Base-by-base conservation (phyloP, 192 early-diverging fungal genomes). In the Thamnidium elegans region DNA sequence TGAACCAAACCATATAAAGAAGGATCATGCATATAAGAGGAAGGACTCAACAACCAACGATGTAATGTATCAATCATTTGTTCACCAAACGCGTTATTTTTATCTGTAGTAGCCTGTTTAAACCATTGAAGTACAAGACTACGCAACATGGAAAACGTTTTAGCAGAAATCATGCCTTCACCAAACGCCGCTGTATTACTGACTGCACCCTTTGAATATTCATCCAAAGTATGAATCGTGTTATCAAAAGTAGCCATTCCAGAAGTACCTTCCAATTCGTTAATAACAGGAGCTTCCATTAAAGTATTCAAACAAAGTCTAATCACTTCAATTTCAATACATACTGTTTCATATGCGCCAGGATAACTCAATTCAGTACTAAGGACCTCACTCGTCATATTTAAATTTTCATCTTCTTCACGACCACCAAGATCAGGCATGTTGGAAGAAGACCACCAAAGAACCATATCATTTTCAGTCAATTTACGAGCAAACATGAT, bases 341-440 rank as follows among this genome's bases (percentile, higher is more conserved):
- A 92, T 0, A 95, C 85, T n/a, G 81, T 86, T 53, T 79, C 68
- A 64, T 96, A 96, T 34, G 82, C 79, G 4, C 92, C 94, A 4
- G 90, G 82, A 4, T 74, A 39, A 50, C 89, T 96, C 55, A 91
- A 79, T 70, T 96, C 94, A 0, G 88, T 82, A 59, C 87, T 81
- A 23, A 75, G 67, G 10, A 89, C 45, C 17, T 86, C 86, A 11
- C 78, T 75, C 17, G 54, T 59, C 14, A 79, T 78, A 42, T 72
- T 81, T 8, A 76, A 67, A 61, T 89, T 84, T 55, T 94, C 90
- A 47, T 95, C 93, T 56, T 88, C 77, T 62, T 94, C 89, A 5
- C 87, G 78, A 4, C 94, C 94, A 43, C 96, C 95, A 15, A 97
- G 70, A 72, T 97, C 94, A 0, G 95, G 94, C 51, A 82, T 84